phyloP scores from a whole-genome alignment of 2,329 filamentous ascomycete genomes.

The Gaeumannomyces sp. region DNA sequence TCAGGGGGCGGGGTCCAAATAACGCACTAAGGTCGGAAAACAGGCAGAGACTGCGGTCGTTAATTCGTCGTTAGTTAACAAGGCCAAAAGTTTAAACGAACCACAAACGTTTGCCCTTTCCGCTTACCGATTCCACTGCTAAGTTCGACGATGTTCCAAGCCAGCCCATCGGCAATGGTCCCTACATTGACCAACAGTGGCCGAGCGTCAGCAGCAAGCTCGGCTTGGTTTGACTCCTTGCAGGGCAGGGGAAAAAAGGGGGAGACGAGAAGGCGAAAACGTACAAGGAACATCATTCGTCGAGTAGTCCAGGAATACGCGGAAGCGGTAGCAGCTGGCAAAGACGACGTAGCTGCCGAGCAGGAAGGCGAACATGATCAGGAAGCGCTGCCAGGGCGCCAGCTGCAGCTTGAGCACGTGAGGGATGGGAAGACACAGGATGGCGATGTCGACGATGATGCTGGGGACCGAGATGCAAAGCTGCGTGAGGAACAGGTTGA shows the following conservation, averaged over 20 bases:
- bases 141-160: conserved; percentile 2
- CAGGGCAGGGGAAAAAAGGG: too few relatives aligned
- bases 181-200: background rate
- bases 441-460: conserved; percentile 31
- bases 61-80: too few relatives aligned
- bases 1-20: background rate
- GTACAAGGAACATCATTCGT: conserved; percentile 1
- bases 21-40: conserved; percentile 1
- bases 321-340: conserved; percentile 4
- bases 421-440: conserved; percentile 21
- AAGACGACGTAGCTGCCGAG: conserved; percentile 8
- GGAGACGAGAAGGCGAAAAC: background rate
- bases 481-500: conserved; percentile 32
- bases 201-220: background rate
- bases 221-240: too few relatives aligned
- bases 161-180: conserved; percentile 5
- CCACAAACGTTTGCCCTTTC: too few relatives aligned
- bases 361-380: conserved; percentile 7
- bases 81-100: too few relatives aligned
- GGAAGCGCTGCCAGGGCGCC: conserved; percentile 18
- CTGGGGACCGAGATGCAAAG: conserved; percentile 38
- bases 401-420: conserved; percentile 17
- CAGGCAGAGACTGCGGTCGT: too few relatives aligned
- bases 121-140: conserved; percentile 3
- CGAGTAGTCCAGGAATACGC: background rate